Conservation (phyloP, 176 grass and related monocot species). For the Pontederia crassipes region DNA sequence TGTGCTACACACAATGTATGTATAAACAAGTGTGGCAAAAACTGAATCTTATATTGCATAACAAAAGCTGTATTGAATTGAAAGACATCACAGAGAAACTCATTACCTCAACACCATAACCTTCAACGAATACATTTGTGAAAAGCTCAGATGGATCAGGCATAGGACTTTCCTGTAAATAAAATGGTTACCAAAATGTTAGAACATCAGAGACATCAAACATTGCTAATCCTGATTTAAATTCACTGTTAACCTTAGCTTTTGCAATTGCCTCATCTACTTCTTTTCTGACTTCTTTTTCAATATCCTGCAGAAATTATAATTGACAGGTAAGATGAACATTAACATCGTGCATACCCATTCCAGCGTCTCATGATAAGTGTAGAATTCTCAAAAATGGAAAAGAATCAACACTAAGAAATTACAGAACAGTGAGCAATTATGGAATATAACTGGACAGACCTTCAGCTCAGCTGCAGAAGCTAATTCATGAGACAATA, state of each 20-base stretch:
- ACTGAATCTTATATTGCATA: neutral
- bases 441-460: neutral
- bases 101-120: conserved; percentile 62
- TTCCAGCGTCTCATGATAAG: too few relatives aligned
- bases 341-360: neutral
- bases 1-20: too few relatives aligned
- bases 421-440: too few relatives aligned
- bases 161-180: conserved; percentile 62
- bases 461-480: conserved; percentile 71
- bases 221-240: neutral
- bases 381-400: too few relatives aligned
- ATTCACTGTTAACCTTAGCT: conserved; percentile 49
- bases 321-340: neutral
- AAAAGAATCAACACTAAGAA: neutral
- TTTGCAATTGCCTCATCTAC: conserved; percentile 67
- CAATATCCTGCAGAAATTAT: conserved; percentile 42
- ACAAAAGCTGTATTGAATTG: neutral
- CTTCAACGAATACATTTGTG: conserved; percentile 68
- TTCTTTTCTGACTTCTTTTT: conserved; percentile 76
- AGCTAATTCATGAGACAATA: conserved; percentile 64
- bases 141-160: conserved; percentile 75
- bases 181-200: neutral
- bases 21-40: too few relatives aligned
- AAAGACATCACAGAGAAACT: conserved; percentile 5
- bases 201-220: neutral